Base-by-base conservation (phyloP, 2,329 filamentous ascomycete genomes). In the Colletotrichum plurivorum region DNA sequence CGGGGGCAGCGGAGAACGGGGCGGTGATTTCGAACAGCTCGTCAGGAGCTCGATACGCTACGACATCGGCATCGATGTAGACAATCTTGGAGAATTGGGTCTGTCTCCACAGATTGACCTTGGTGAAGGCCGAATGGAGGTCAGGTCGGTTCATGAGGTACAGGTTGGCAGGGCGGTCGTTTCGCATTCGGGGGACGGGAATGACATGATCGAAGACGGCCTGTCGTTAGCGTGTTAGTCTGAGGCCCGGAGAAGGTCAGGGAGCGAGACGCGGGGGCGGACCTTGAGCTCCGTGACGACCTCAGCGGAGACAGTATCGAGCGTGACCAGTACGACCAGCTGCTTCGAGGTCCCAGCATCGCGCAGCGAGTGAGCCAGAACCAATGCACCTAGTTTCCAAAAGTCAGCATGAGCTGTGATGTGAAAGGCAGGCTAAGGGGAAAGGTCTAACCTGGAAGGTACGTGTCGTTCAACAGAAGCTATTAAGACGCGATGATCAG, bases 31-130 rank as follows among this genome's bases (percentile, higher is more conserved):
- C 87, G 77, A 99, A 97, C 63, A 99, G 90, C 86, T 99, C 96
- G 76, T 99, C 95, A 4, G 95, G 93, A 41, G 95, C 94, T 73
- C 94, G 88, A 71, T 97, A 88, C 36, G 94, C 93, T n/a, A 99
- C 92, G 48, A 97, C 89, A 76, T 99, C 96, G 71, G 95, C 93
- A 78, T 99, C 96, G 71, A 99, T 87, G 80, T 98, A 99, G 67
- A 99, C 93, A 65, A 99, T 94, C 82, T 92, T 95, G 73, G 92
- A 90, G 80, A 95, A 99, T 77, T 97, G 94, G 3, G 89, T 92
- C 81, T 95, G 93, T 73, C 92, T 93, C 96, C 96, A 99, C 18
- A 99, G 86, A 73, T 94, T 91, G 81, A 99, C 95, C 84, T 99
- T 99, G 73, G 96, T 98, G 78, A 98, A 98, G 71, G 95, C 93